phyloP scores from a whole-genome alignment of 2,329 filamentous ascomycete genomes.

The Ascochyta rabiei region DNA sequence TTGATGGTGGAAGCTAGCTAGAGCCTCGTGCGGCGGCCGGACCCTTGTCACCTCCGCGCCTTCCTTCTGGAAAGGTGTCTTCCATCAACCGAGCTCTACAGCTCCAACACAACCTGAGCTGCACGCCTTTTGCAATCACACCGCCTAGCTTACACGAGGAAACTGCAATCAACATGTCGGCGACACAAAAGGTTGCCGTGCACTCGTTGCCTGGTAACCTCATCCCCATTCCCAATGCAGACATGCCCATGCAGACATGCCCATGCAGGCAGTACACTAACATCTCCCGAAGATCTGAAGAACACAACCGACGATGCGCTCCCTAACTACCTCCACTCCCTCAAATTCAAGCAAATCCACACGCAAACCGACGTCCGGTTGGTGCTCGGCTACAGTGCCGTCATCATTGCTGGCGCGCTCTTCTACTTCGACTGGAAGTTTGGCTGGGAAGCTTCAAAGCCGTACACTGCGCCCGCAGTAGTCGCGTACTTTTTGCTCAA shows the following conservation, averaged over 20 bases:
- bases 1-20: conserved; percentile 33
- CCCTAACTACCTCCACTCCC: conserved; percentile 86
- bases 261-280: conserved; percentile 18
- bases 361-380: conserved; percentile 81
- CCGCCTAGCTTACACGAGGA: background rate
- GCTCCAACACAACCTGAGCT: conserved; percentile 16
- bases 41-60: conserved; percentile 39
- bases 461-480: conserved; percentile 80
- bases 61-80: conserved; percentile 46
- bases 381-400: conserved; percentile 79
- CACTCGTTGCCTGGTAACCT: conserved; percentile 68
- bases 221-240: background rate
- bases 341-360: conserved; percentile 85
- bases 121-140: background rate
- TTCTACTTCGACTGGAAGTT: conserved; percentile 92
- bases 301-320: conserved; percentile 96
- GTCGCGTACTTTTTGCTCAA: conserved; percentile 81
- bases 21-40: conserved; percentile 35
- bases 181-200: conserved; percentile 63
- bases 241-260: conserved; percentile 1
- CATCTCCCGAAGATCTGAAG: conserved; percentile 76
- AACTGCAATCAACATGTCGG: conserved; percentile 36
- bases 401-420: conserved; percentile 78
- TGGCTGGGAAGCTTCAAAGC: conserved; percentile 85
- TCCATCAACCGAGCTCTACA: conserved; percentile 31